Evolutionary conservation across 345 rosid genomes (phyloP), one percentile per base, ranked within the genome.

Genomic region (Pistacia integerrima): DNA sequence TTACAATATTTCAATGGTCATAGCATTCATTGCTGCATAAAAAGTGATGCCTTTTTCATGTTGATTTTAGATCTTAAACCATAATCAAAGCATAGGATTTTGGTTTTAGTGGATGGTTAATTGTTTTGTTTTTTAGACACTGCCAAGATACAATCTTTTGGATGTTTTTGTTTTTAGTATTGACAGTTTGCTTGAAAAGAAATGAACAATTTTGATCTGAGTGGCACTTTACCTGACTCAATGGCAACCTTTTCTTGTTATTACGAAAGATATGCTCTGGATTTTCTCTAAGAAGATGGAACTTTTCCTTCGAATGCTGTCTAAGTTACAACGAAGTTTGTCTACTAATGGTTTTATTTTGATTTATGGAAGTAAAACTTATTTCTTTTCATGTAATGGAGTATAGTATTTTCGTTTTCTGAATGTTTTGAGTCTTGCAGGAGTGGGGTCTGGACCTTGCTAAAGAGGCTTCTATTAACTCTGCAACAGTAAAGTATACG

Each of bases 401-500:
- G 62, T 67, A 14, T 66, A 71, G 38, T 67, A 14, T 66, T 48
- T 46, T 69, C 67, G 38, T 76, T 36, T 64, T 67, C 60, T 85
- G 66, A 76, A 77, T 80, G 65, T 78, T 79, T 77, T 79, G 41
- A 30, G 48, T 74, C 67, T 65, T 87, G 81, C 90, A 97, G 99
- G 99, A 91, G 76, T 92, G 94, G 97, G 91, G 91, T 69, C 77
- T 80, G 49, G 97, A 90, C 75, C 84, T 81, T 55, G 82, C 81
- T 71, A 81, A 87, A 72, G 97, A 87, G 81, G 77, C 84, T 66
- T 71, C 76, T 79, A 77, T 80, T 79, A 88, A 85, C 79, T 80
- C 90, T 66, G 94, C 97, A 67, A 91, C 99, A 35, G 79, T 81
- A 67, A 94, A 76, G 85, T 91, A 91, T 78, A 94, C 93, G 16